Base-by-base conservation (phyloP, 257 asterid species). In the Gynochthodes officinalis region DNA sequence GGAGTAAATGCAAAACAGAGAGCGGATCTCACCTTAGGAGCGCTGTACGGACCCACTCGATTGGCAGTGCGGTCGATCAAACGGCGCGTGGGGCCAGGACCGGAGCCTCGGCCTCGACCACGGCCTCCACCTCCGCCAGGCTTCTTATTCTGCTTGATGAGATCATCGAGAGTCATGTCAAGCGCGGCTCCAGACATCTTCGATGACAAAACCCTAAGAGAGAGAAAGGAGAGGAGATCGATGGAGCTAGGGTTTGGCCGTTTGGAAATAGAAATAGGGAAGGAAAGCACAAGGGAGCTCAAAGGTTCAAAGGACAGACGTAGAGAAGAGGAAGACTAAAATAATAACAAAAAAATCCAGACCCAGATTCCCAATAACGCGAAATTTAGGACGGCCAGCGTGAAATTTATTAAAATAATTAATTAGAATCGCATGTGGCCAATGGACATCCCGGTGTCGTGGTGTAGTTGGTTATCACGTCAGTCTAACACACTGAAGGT, bases 401-500 rank as follows among this genome's bases (percentile, higher is more conserved):
- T 37, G 7, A 37, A 37, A n/a, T n/a, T n/a, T n/a, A n/a, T n/a
- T n/a, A n/a, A n/a, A n/a, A n/a, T n/a, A n/a, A n/a, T n/a, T n/a
- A n/a, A n/a, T n/a, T n/a, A n/a, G n/a, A n/a, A n/a, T n/a, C n/a
- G n/a, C n/a, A n/a, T n/a, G n/a, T n/a, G n/a, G n/a, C n/a, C n/a
- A n/a, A n/a, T n/a, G n/a, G n/a, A n/a, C 53, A 40, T 0, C 35
- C 3, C 5, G 96, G 96, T 90, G 64, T 90, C 92, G 94, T 90
- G 96, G 96, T 92, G 96, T 92, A 92, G 98, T 88, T 90, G 98
- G 98, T 90, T 92, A 92, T 90, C 94, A 90, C 92, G 96, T 92
- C 98, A 88, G 96, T 92, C 96, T 90, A 90, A 93, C 97, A 90
- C 55, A 66, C 71, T 88, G 96, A 89, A 91, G 95, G 97, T 91